A percentile compares a stretch with the other conserved stretches of the same genome.
Evolutionary conservation across 371 early-diverging fungal genomes (phyloP).

Genomic region (Mucor irregularis): DNA sequence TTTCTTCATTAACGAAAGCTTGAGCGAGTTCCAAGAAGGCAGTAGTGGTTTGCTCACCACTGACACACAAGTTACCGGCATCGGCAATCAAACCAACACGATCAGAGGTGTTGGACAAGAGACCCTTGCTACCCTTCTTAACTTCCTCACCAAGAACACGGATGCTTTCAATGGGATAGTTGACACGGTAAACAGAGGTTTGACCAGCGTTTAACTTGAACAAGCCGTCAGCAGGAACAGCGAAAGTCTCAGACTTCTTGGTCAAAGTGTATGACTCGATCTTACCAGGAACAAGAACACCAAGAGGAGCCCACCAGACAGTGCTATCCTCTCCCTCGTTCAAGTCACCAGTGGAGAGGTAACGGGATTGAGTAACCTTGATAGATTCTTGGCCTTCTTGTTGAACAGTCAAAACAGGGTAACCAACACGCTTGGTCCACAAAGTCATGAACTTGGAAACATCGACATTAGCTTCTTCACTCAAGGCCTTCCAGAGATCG

Average conservation of each 20-base stretch:
- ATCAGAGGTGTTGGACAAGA: constrained; percentile 59
- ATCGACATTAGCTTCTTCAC: constrained; percentile 67
- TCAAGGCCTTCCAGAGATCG: constrained; percentile 85
- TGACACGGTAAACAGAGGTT: constrained; percentile 68
- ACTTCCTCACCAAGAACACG: constrained; percentile 53
- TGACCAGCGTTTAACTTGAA: constrained; percentile 63
- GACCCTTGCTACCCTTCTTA: constrained; percentile 50
- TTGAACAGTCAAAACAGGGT: constrained; percentile 71
- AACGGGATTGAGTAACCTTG: constrained; percentile 73
- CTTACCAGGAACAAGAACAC: constrained; percentile 41
- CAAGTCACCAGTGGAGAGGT: constrained; percentile 76
- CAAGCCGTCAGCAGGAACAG: constrained; percentile 40
- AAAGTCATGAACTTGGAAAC: constrained; percentile 75
- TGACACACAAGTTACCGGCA: constrained; percentile 56
- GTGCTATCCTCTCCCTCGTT: constrained; percentile 62
- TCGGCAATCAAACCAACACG: constrained; percentile 75
- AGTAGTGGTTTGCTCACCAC: constrained; percentile 58
- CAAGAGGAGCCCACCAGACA: constrained; percentile 64
- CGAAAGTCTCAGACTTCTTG: constrained; percentile 44
- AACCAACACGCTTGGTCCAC: constrained; percentile 87
- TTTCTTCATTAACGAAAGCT: constrained; percentile 48
- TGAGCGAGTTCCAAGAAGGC: constrained; percentile 57
- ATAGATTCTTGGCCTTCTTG: constrained; percentile 52
- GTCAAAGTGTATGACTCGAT: constrained; percentile 41
- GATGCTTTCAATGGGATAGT: constrained; percentile 64